Evolutionary conservation across 306 rosid species (phyloP).

Genomic region (Leucaena leucocephala): DNA sequence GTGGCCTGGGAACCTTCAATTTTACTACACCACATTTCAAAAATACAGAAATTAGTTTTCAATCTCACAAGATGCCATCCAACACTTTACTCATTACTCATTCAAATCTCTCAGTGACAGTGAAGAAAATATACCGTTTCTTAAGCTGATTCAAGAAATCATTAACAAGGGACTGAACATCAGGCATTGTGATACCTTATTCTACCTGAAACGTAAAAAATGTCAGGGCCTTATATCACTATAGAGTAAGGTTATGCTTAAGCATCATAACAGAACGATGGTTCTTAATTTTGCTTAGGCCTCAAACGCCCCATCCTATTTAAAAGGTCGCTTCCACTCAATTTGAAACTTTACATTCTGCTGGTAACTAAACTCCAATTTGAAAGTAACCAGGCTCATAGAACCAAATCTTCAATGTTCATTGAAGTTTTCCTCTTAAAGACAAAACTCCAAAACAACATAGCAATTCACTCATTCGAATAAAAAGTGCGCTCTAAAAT

Average conservation of each 20-base stretch:
- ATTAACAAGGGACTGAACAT: constrained; percentile 74
- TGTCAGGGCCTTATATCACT: no score
- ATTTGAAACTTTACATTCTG: no score
- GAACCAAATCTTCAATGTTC: no score
- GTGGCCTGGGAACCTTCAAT: constrained; percentile 92
- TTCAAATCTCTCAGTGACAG: constrained; percentile 17
- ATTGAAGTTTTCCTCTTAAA: no score
- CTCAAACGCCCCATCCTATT: no score
- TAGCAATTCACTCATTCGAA: no score
- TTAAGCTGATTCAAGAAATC: constrained; percentile 76
- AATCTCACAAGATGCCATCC: constrained; percentile 5
- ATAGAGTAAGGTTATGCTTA: not conserved
- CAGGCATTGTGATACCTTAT: constrained; percentile 67
- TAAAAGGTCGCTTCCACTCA: no score
- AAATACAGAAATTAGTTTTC: not conserved
- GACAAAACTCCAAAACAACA: no score
- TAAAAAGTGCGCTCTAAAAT: no score
- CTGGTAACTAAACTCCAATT: no score
- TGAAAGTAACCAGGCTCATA: no score
- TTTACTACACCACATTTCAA: constrained; percentile 54
- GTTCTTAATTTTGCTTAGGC: not conserved
- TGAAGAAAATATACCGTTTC: constrained; percentile 59
- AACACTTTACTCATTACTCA: constrained; percentile 2
- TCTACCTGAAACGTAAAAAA: constrained; percentile 40
- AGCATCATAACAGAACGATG: not conserved